Evolutionary conservation across 108 stramenopile species (phyloP).

Genomic region (Tribonema minus): DNA sequence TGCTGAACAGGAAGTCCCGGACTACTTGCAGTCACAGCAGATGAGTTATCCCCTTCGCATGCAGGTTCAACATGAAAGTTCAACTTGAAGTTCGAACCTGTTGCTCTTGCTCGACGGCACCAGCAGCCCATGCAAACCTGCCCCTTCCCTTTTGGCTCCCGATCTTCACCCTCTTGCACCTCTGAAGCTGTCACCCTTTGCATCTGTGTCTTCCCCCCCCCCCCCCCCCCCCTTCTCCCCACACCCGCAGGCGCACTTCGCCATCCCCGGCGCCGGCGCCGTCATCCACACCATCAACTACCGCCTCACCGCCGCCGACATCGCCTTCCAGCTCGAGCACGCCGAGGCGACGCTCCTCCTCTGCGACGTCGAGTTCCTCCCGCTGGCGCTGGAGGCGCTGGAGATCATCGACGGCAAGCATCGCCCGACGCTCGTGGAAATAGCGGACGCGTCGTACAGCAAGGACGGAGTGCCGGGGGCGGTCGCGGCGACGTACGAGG

Average conservation of each 20-base stretch:
- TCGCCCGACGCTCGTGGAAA: conserved; percentile 17
- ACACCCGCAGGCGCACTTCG: conserved; percentile 38
- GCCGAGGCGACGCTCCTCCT: conserved; percentile 30
- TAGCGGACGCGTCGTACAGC: conserved; percentile 4
- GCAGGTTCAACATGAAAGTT: no score
- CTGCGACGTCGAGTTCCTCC: conserved; percentile 16
- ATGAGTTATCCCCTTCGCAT: no score
- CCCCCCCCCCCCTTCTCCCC: no score
- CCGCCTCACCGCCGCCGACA: conserved; percentile 15
- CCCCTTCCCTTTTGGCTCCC: no score
- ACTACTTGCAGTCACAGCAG: no score
- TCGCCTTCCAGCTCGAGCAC: conserved; percentile 44
- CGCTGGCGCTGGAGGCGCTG: conserved; percentile 5
- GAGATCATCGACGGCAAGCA: conserved; percentile 15
- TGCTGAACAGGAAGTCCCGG: no score
- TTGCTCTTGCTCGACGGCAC: no score
- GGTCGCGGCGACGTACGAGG: neutral
- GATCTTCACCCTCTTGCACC: no score
- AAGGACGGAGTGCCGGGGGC: neutral
- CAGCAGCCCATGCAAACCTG: no score
- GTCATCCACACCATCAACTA: conserved; percentile 47
- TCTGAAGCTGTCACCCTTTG: no score
- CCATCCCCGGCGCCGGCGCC: conserved; percentile 37
- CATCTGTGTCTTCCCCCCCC: no score
- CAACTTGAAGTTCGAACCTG: no score